phyloP scores from a whole-genome alignment of 768 basidiomycete genomes.

The Suillus subalutaceus region DNA sequence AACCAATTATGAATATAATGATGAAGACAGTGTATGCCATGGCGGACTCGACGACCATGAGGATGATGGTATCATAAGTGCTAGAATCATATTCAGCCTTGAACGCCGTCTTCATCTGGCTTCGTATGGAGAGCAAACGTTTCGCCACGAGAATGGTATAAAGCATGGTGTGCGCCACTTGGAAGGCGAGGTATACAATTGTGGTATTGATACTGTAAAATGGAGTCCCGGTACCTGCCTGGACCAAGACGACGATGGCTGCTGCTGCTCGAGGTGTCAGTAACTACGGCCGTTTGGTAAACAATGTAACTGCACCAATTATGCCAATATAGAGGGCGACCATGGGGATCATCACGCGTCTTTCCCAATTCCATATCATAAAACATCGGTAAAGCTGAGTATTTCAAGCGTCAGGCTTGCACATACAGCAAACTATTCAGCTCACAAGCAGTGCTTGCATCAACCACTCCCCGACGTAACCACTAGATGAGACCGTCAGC shows the following conservation, averaged over 20 bases:
- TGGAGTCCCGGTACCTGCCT: neutral
- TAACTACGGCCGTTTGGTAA: neutral
- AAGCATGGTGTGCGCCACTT: neutral
- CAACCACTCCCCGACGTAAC: too few species aligned
- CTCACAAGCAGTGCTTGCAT: too few species aligned
- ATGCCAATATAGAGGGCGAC: too few species aligned
- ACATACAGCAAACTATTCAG: too few species aligned
- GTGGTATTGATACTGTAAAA: neutral
- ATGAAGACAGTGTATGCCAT: neutral
- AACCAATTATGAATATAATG: neutral
- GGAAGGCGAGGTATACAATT: neutral
- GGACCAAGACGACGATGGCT: neutral
- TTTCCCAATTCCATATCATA: too few species aligned
- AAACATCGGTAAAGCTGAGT: too few species aligned
- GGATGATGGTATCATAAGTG: neutral
- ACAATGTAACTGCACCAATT: neutral
- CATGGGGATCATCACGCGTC: too few species aligned
- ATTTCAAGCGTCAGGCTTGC: too few species aligned
- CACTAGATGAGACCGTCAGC: too few species aligned
- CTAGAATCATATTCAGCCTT: neutral
- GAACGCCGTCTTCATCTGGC: neutral
- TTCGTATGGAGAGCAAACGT: neutral
- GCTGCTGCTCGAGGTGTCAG: neutral
- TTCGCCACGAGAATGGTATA: neutral
- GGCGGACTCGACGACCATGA: constrained; percentile 2